phyloP scores from a whole-genome alignment of 2,329 filamentous ascomycete species.

The Nigrograna mackinnonii region DNA sequence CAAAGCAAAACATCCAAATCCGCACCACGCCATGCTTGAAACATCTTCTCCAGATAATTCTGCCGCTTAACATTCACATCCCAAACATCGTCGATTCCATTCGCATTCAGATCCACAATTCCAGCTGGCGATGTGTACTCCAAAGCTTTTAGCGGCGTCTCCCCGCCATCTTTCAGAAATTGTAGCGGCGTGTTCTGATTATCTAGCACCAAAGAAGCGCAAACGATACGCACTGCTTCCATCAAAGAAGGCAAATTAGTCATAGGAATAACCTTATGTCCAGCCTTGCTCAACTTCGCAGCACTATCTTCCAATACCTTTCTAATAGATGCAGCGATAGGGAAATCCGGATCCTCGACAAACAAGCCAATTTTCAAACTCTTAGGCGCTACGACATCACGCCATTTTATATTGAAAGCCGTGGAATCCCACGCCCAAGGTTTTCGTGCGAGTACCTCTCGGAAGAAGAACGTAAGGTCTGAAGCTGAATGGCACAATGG shows the following conservation, averaged over 20 bases:
- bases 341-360: neutral
- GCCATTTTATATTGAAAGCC: neutral
- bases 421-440: neutral
- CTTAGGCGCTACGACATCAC: neutral
- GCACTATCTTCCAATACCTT: neutral
- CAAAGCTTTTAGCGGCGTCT: too few relatives aligned
- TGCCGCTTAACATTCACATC: neutral
- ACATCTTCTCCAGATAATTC: neutral
- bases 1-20: neutral
- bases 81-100: neutral
- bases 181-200: neutral
- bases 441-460: neutral
- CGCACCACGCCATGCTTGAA: neutral
- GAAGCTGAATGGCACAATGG: neutral
- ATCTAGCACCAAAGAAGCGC: neutral
- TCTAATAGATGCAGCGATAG: neutral
- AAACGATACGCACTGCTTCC: neutral
- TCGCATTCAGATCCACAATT: neutral
- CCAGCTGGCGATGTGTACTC: neutral
- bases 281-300: neutral
- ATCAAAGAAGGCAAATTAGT: neutral
- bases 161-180: neutral
- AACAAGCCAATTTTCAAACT: neutral
- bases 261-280: neutral
- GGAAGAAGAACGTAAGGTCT: neutral